Evolutionary conservation across 2,329 filamentous ascomycete genomes (phyloP).

Genomic region (Pseudonectria buxi): DNA sequence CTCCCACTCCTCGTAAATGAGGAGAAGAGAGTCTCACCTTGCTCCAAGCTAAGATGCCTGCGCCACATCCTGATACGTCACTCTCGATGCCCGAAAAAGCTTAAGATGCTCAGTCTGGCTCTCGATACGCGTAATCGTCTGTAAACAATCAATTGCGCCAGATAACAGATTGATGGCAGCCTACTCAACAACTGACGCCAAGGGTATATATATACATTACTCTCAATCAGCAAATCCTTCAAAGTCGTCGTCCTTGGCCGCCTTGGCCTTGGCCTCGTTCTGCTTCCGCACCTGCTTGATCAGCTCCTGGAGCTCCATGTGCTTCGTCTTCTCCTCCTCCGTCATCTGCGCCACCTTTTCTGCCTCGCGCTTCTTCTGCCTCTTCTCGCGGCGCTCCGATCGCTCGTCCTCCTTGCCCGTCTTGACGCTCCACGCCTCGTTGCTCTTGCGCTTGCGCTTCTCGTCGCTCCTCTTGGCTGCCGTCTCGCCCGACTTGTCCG

Average conservation of each 20-base stretch:
- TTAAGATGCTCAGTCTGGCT: no score
- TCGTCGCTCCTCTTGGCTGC: conserved; percentile 35
- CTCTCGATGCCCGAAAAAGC: no score
- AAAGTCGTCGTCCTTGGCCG: conserved; percentile 45
- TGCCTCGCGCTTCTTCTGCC: conserved; percentile 56
- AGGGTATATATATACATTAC: conserved; percentile 14
- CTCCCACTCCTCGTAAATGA: no score
- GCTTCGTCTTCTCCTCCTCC: conserved; percentile 59
- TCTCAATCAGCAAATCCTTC: conserved; percentile 48
- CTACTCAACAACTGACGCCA: conserved; percentile 2
- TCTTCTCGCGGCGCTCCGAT: conserved; percentile 56
- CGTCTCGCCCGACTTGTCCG: conserved; percentile 33
- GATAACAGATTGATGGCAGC: no score
- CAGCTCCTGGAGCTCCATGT: conserved; percentile 57
- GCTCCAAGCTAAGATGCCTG: no score
- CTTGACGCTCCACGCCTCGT: conserved; percentile 68
- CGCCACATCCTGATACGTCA: no score
- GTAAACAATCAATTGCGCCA: no score
- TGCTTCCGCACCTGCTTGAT: conserved; percentile 56
- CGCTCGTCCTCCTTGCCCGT: conserved; percentile 59
- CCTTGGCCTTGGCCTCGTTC: conserved; percentile 40
- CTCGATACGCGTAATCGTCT: no score
- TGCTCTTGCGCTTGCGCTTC: conserved; percentile 53
- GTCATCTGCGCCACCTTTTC: conserved; percentile 59
- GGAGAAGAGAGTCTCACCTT: no score